phyloP scores from a whole-genome alignment of 768 basidiomycete genomes.

The Boletus fagicola region DNA sequence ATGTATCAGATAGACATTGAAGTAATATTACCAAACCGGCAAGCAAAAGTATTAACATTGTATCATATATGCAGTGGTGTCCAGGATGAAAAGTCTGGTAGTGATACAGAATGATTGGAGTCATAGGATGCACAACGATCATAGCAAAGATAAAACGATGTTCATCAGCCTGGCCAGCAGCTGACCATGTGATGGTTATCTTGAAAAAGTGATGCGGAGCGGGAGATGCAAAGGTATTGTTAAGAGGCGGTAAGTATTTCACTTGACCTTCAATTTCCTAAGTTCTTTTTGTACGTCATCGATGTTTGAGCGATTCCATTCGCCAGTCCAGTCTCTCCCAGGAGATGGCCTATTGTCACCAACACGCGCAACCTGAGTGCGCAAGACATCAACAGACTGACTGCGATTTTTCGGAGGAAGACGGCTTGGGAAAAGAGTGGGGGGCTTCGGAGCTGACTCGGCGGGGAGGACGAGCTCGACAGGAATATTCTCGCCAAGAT shows the following conservation, averaged over 20 bases:
- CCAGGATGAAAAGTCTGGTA: not conserved
- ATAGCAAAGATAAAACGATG: not conserved
- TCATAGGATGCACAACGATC: slow-evolving; percentile 1
- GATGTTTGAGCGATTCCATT: slow-evolving; percentile 42
- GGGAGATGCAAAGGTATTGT: not conserved
- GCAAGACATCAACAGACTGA: slow-evolving; percentile 15
- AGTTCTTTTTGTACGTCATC: slow-evolving; percentile 39
- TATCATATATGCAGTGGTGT: slow-evolving; percentile 1
- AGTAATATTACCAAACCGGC: not conserved
- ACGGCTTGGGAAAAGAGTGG: not conserved
- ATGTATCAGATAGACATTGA: slow-evolving; percentile 4
- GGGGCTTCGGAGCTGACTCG: not conserved
- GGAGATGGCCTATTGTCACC: not conserved
- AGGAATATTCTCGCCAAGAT: slow-evolving; percentile 59
- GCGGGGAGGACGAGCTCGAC: slow-evolving; percentile 48
- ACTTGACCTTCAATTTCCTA: slow-evolving; percentile 26
- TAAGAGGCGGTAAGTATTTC: not conserved
- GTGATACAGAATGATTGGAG: slow-evolving; percentile 13
- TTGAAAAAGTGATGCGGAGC: not conserved
- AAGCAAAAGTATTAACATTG: not conserved
- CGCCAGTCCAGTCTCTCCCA: slow-evolving; percentile 35
- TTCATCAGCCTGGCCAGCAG: slow-evolving; percentile 19
- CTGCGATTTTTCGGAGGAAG: slow-evolving; percentile 7
- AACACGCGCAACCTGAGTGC: not conserved
- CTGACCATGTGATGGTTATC: not conserved